Base-by-base conservation (phyloP, 139 green algal species). In the Chlamydomonas incerta region DNA sequence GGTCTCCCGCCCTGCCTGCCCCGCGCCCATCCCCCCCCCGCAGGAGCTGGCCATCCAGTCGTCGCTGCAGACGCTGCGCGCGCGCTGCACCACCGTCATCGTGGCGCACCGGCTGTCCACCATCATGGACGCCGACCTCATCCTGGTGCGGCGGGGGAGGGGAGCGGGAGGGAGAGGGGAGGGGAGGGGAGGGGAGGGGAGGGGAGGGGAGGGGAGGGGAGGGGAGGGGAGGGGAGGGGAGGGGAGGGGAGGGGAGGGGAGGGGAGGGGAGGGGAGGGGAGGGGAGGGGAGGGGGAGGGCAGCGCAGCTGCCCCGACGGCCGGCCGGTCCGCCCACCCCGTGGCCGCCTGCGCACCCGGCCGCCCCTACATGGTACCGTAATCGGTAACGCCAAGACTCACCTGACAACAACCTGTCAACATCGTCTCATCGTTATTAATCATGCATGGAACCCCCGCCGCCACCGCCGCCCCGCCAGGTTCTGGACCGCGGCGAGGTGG, bases 41-140 rank as follows among this genome's bases (percentile, higher is more conserved):
- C 41, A 50, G 41, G 41, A 50, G 41, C 41, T 50, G 41, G 41
- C 41, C 41, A 50, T 50, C 41, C 41, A 50, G 41, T 50, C 34
- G 34, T 82, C 52, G 37, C 84, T 94, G 86, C 35, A 80, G 26
- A 74, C 72, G 33, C 85, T 96, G 58, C 75, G 82, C 29, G 58
- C 47, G 5, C 50, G 87, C 5, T 90, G 92, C 47, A 97, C 96
- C 11, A 97, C 92, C 29, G 76, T 98, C 35, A 93, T 98, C 28
- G 92, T 98, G n/a, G 96, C 96, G 37, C 96, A 98, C 81, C 88
- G 96, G n/a, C 90, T 98, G 46, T 94, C 83, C 73, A 98, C 96
- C 28, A 91, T 98, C 37, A 94, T 94, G 85, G 92, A 95, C 79
- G 93, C 95, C 10, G 96, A 98, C 86, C 86, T 92, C 55, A 98